Base-by-base conservation (phyloP, 352 stramenopile species). In the Aphanomyces euteiches region DNA sequence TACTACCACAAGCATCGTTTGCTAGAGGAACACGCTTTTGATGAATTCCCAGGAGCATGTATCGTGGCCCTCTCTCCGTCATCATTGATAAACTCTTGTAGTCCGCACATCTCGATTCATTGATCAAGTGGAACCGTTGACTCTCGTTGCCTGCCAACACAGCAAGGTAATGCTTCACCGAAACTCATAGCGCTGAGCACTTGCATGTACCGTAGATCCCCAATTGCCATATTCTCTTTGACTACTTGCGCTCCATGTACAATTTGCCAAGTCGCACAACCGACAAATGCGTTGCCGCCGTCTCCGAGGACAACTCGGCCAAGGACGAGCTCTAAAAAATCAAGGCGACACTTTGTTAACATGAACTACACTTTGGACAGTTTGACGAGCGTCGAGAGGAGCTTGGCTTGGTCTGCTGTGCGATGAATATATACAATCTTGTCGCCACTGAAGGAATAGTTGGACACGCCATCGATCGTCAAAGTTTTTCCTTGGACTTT, bases 391-490 rank as follows among this genome's bases (percentile, higher is more conserved):
- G 83, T 82, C 48, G 86, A 92, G 45, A 94, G 74, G 69, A 94
- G 91, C 81, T 94, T 94, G 72, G 87, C 87, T 71, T 94, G 87
- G 76, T 94, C 87, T n/a, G 85, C 87, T 37, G 85, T 94, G 12
- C 87, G 87, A 70, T 94, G 87, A 57, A 94, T 85, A 69, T 94
- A 94, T 67, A 92, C 85, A 72, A 94, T 92, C 73, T 94, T 94
- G 82, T 94, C 83, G 19, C 84, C 83, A 58, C 82, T 90, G 67
- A 94, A 94, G 3, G 83, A 93, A 41, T 90, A 94, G 77, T 92
- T 94, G 82, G 85, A 93, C 15, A 94, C 87, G 36, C 87, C 87
- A 60, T 94, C 87, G 61, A 94, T 93, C 56, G 80, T 88, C 38
- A 94, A 84, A 43, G 80, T 82, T 53, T 80, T 83, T 57, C 83